Conservation (phyloP, 192 early-diverging fungal species). For the Bifiguratus adelaidae region DNA sequence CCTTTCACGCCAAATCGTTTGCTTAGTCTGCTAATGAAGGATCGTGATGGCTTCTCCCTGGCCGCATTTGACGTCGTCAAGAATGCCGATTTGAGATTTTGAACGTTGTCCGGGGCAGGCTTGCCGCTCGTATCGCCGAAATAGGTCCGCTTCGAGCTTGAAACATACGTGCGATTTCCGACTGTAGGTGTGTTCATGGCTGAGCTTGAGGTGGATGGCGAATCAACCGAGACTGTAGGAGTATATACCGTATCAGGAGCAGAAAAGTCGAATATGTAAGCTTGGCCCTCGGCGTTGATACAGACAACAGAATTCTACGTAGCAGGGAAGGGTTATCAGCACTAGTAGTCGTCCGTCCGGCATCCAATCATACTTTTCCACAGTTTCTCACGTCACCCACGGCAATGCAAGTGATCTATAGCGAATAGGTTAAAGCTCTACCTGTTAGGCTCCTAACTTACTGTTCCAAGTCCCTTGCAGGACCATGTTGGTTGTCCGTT, state of each 20-base stretch:
- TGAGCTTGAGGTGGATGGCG: neutral
- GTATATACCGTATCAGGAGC: constrained; percentile 8
- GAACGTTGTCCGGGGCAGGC: too few relatives aligned
- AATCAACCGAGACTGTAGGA: neutral
- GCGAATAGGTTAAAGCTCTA: neutral
- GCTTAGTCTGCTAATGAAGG: too few relatives aligned
- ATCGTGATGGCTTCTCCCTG: constrained; percentile 10
- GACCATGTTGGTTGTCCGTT: constrained; percentile 26
- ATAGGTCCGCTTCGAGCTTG: too few relatives aligned
- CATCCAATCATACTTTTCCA: constrained; percentile 23
- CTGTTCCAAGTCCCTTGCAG: constrained; percentile 41
- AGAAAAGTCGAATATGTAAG: constrained; percentile 42
- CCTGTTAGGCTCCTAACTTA: constrained; percentile 3
- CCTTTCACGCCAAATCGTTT: too few relatives aligned
- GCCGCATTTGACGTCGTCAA: too few relatives aligned
- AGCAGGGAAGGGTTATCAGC: neutral
- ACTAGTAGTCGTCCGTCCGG: too few relatives aligned
- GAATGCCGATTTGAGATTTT: too few relatives aligned
- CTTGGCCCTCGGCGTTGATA: constrained; percentile 42
- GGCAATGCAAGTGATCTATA: constrained; percentile 43
- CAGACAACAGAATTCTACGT: constrained; percentile 38
- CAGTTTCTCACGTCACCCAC: constrained; percentile 44
- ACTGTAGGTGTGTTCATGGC: too few relatives aligned
- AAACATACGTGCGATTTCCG: constrained; percentile 13
- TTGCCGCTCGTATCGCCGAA: too few relatives aligned